Evolutionary conservation across 2,329 filamentous ascomycete genomes (phyloP), one percentile per base, ranked within the genome.

Genomic region (Scleromitrula shiraiana): DNA sequence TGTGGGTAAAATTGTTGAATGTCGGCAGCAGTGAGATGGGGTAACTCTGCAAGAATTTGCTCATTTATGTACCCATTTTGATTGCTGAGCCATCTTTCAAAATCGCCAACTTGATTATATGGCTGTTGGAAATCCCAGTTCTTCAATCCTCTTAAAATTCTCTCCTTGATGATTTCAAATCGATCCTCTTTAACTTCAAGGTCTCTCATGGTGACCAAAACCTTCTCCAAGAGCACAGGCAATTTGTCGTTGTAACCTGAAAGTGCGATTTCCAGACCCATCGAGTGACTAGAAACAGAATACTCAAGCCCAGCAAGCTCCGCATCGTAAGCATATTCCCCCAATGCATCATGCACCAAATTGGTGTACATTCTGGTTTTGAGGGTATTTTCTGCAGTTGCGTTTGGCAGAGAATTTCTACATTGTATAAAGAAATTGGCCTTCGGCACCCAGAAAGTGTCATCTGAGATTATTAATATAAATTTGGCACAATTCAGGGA

Each of bases 191-290:
- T 84, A 56, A 97, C 77, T 30, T 89, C 80, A 5, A 97, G 72
- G 59, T 95, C 86, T 42, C 87, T 81, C 76, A 96, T 86, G 8
- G 85, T 89, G 10, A 81, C 69, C 22, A 95, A 71, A 4, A 97
- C 87, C 64, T 95, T 93, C 63, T 97, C 88, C 39, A 98, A 68
- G 20, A 98, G 75, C 0, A 96, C 88, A 0, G 85, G 74, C 61
- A 98, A 80, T 70, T 98, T 98, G 67, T 98, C 93, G 58, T 96
- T 98, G 70, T 97, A 98, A 0, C 93, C 93, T 23, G 81, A 83
- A 3, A 97, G 78, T 12, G 85, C 81, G 33, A 97, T 70, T 50
- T 86, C 82, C 24, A 97, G 64, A 0, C 90, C 90, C 26, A 81
- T 77, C 4, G 77, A 75, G 60, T 87, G 84, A 22, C 84, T 76